Percentiles rank a stretch among this genome's conserved stretches.
Evolutionary conservation across 2,329 filamentous ascomycete genomes (phyloP).

Genomic region (Alternaria ventricosa): DNA sequence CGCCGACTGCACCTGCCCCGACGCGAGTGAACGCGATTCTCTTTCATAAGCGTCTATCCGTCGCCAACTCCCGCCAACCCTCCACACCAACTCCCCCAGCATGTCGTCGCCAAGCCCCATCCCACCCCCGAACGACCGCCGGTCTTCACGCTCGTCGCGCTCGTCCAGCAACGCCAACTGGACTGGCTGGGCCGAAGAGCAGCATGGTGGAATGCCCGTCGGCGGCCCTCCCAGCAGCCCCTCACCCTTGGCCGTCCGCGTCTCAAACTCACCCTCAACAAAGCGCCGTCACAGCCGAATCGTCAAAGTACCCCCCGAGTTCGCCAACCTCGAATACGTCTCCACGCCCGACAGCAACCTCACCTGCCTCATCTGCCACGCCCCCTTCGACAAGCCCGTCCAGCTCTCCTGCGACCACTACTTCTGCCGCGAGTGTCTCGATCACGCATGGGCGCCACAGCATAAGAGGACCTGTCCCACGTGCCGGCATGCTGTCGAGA

Average conservation of each 20-base stretch:
- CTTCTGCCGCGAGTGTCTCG: conserved; percentile 67
- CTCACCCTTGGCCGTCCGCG: conserved; percentile 48
- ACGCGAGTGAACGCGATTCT: background rate
- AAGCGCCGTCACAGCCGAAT: conserved; percentile 44
- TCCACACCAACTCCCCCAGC: background rate
- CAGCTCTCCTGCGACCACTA: conserved; percentile 67
- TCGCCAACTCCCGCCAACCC: background rate
- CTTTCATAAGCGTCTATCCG: background rate
- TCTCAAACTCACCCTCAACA: conserved; percentile 47
- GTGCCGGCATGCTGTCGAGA: conserved; percentile 58
- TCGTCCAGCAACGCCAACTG: conserved; percentile 40
- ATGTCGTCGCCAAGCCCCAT: conserved; percentile 48
- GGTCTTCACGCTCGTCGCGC: conserved; percentile 45
- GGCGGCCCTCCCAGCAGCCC: conserved; percentile 48
- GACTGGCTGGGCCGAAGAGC: conserved; percentile 27
- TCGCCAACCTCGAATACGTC: conserved; percentile 65
- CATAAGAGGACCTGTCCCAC: conserved; percentile 59
- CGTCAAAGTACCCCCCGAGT: conserved; percentile 55
- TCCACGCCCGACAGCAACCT: conserved; percentile 64
- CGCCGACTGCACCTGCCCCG: background rate
- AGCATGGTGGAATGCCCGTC: conserved; percentile 34
- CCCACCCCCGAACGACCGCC: conserved; percentile 44
- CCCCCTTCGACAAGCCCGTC: conserved; percentile 65
- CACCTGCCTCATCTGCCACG: conserved; percentile 69
- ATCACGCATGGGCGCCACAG: conserved; percentile 46